Base-by-base conservation (phyloP, 2,329 filamentous ascomycete species). In the Colletotrichum cereale region DNA sequence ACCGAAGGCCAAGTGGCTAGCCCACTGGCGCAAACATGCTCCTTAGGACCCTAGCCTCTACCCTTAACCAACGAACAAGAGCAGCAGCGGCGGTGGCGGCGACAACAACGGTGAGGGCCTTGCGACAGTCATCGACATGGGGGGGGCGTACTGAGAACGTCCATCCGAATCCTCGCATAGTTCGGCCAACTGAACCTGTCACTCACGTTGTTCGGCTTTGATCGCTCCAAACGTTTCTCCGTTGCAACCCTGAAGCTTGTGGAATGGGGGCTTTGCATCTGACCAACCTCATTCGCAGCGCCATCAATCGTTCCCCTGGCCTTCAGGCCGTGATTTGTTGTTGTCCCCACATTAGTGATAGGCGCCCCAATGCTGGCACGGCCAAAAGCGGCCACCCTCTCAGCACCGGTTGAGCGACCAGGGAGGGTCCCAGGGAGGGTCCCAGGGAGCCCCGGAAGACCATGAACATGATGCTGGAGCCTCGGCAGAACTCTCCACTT, bases 401-500 rank as follows among this genome's bases (percentile, higher is more conserved):
- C 64, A 47, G n/a, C 24, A 42, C 42, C 44, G 42, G 42, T 16
- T 62, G 31, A 10, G 60, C 31, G 44, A 18, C 42, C 48, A 67
- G 68, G 65, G 50, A 36, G 14, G 36, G n/a, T 26, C 53, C 61
- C 55, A 42, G 61, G 38, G 47, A 53, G n/a, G n/a, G n/a, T n/a
- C n/a, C n/a, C n/a, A n/a, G n/a, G n/a, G n/a, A 62, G 31, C 66
- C 58, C 65, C 29, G 52, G 53, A 60, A 29, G 38, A 44, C 69
- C 16, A 53, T 69, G 63, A 26, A 52, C 36, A 68, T 58, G 64
- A 38, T 44, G 16, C 56, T 58, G 65, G 58, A 42, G 24, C 31
- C 65, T 53, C 29, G 53, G 69, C 60, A 31, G 52, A 48, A n/a
- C 53, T 72, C 65, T 60, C 69, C 69, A 72, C 69, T 72, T 69